Percentiles rank a stretch among this genome's conserved stretches.
Evolutionary conservation across 192 early-diverging fungal species (phyloP).

Genomic region (Umbelopsis sp.): DNA sequence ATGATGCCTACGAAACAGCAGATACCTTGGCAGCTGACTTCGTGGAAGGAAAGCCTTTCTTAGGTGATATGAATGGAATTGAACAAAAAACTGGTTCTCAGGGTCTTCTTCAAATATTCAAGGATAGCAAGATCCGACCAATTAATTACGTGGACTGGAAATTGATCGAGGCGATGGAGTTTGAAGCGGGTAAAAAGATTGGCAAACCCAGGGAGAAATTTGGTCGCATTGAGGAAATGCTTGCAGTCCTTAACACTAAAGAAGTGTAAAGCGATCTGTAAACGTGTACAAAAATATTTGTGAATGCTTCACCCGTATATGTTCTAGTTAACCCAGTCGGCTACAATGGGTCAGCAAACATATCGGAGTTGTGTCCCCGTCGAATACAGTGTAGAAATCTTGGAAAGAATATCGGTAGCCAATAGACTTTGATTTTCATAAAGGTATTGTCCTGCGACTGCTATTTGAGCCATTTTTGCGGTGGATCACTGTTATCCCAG

Average conservation of each 20-base stretch:
- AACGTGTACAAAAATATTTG: not conserved
- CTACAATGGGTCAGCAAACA: not conserved
- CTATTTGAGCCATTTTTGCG: slow-evolving; percentile 17
- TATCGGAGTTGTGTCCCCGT: not conserved
- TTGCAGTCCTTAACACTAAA: slow-evolving; percentile 30
- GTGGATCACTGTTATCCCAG: not conserved
- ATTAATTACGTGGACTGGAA: slow-evolving; percentile 84
- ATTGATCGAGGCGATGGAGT: slow-evolving; percentile 75
- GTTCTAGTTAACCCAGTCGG: not conserved
- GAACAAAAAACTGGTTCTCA: slow-evolving; percentile 26
- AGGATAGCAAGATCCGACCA: slow-evolving; percentile 38
- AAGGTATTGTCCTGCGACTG: not conserved
- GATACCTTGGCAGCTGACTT: slow-evolving; percentile 71
- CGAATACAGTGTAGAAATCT: slow-evolving; percentile 1
- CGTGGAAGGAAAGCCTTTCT: slow-evolving; percentile 42
- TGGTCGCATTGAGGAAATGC: slow-evolving; percentile 59
- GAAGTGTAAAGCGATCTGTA: not conserved
- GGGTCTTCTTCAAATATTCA: slow-evolving; percentile 37
- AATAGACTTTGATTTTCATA: slow-evolving; percentile 13
- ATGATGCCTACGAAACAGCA: slow-evolving; percentile 90
- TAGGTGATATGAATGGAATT: slow-evolving; percentile 4
- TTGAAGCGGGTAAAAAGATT: slow-evolving; percentile 52
- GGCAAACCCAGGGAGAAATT: slow-evolving; percentile 92
- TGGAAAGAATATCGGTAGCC: slow-evolving; percentile 13
- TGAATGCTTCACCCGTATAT: no score